phyloP scores from a whole-genome alignment of 108 stramenopile species.

The Ochromonas danica region DNA sequence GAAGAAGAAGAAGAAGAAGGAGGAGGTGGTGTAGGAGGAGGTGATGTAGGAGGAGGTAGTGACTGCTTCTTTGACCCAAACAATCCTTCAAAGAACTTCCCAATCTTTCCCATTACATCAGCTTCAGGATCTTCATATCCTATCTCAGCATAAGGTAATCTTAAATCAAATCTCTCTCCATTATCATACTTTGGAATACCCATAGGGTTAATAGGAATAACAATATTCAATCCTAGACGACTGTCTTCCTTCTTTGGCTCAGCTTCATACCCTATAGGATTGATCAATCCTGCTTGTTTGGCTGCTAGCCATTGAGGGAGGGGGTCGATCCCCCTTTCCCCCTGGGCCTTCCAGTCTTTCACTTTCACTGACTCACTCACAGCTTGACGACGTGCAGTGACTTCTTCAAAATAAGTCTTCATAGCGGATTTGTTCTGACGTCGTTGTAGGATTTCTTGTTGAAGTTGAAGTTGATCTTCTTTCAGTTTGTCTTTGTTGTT shows the following conservation, averaged over 20 bases:
- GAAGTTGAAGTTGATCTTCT: not conserved
- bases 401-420: not conserved
- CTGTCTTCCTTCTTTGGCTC: not conserved
- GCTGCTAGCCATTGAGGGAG: not conserved
- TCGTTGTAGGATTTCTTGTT: not conserved
- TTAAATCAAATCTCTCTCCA: not conserved
- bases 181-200: not conserved
- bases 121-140: not conserved
- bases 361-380: not conserved
- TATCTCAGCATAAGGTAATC: not conserved
- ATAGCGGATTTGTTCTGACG: not conserved
- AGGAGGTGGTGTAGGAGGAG: too few relatives aligned
- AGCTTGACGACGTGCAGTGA: not conserved
- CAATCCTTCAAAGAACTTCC: not conserved
- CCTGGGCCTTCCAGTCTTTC: not conserved
- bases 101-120: not conserved
- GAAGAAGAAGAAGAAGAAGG: too few relatives aligned
- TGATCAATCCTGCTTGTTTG: not conserved
- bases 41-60: too few relatives aligned
- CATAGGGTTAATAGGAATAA: not conserved
- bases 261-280: not conserved
- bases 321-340: not conserved
- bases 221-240: not conserved
- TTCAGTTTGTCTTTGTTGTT: not conserved
- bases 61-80: too few relatives aligned